Conservation (phyloP, 352 stramenopile genomes). For the Phytophthora pseudosyringae region DNA sequence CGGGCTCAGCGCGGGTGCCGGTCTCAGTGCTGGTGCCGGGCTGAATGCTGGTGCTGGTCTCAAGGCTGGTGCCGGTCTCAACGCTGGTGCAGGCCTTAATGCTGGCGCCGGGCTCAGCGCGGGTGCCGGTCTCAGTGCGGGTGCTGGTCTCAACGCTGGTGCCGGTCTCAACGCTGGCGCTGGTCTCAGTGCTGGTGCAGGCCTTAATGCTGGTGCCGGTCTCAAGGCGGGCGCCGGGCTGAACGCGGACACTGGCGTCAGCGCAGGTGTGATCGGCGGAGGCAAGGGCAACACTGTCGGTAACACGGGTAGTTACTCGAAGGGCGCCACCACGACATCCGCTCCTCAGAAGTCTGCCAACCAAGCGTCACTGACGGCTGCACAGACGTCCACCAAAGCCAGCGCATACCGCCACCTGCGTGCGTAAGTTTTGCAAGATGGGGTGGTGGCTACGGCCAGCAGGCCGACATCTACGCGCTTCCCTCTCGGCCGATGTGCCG, state of each 20-base stretch:
- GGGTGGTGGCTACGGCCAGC: too few relatives aligned
- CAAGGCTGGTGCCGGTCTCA: too few relatives aligned
- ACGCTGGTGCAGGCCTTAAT: too few relatives aligned
- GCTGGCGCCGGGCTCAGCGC: too few relatives aligned
- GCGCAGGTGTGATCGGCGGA: neutral
- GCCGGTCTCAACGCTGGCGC: neutral
- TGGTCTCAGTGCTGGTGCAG: too few relatives aligned
- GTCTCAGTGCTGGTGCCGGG: too few relatives aligned
- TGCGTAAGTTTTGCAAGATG: neutral
- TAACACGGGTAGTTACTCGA: too few relatives aligned
- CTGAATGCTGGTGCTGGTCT: too few relatives aligned
- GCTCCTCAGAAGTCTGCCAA: neutral
- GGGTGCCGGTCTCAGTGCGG: too few relatives aligned
- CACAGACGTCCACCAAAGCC: constrained; percentile 5
- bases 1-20: too few relatives aligned
- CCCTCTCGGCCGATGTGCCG: neutral
- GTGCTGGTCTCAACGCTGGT: neutral
- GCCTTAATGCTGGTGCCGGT: too few relatives aligned
- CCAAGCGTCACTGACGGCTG: constrained; percentile 5
- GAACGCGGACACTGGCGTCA: neutral
- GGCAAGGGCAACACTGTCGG: too few relatives aligned
- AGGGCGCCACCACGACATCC: neutral
- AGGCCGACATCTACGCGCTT: neutral
- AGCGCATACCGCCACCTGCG: constrained; percentile 5
- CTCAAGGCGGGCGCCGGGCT: constrained; percentile 1